phyloP scores from a whole-genome alignment of 306 rosid genomes.

The Vigna trinervia region DNA sequence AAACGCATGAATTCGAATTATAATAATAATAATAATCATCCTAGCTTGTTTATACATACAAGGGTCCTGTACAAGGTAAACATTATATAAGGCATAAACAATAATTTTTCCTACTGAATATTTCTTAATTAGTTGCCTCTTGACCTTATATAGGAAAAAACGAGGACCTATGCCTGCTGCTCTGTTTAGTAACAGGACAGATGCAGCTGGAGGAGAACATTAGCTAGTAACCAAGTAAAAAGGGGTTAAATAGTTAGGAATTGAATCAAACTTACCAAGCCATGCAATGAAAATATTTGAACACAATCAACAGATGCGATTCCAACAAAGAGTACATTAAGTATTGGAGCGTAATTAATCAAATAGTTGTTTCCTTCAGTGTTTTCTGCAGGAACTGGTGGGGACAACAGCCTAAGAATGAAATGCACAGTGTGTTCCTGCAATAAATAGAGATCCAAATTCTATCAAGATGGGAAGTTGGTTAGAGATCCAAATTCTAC shows the following conservation, averaged over 20 bases:
- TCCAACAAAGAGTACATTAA: slow-evolving; percentile 82
- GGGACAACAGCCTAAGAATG: slow-evolving; percentile 85
- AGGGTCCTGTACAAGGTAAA: slow-evolving; percentile 8
- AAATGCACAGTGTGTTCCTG: slow-evolving; percentile 94
- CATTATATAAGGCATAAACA: background rate
- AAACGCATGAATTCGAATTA: slow-evolving; percentile 31
- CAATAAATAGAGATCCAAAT: slow-evolving; percentile 45
- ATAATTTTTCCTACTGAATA: background rate
- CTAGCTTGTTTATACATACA: background rate
- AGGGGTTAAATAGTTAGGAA: background rate
- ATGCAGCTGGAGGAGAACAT: background rate
- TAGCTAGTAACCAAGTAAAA: background rate
- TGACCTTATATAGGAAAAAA: background rate
- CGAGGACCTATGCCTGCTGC: background rate
- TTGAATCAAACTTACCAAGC: slow-evolving; percentile 70
- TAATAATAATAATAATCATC: background rate
- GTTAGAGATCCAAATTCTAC: background rate
- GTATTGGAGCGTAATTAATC: slow-evolving; percentile 81
- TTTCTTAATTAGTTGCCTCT: background rate
- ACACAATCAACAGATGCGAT: slow-evolving; percentile 90
- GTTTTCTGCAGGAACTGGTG: slow-evolving; percentile 71
- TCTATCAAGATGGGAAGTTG: slow-evolving; percentile 41
- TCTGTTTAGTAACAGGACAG: background rate
- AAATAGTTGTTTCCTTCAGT: slow-evolving; percentile 73
- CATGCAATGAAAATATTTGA: slow-evolving; percentile 92